Evolutionary conservation across 495 filamentous ascomycete genomes (phyloP).

Genomic region (Cercophora samala): DNA sequence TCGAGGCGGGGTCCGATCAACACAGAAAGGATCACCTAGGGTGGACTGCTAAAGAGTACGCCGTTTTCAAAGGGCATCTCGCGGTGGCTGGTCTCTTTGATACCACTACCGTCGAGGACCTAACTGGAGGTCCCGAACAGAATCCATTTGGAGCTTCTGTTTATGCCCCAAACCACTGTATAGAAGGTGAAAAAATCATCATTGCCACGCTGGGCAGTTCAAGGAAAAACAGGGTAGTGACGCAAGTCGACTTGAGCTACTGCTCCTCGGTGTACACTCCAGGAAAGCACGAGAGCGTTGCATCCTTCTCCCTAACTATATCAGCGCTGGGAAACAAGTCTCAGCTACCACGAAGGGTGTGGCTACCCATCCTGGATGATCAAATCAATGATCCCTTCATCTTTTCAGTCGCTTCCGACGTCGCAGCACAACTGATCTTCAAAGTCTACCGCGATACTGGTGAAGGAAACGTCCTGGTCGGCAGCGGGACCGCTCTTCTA

Average conservation of each 20-base stretch:
- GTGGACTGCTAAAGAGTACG: background rate
- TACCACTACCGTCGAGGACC: background rate
- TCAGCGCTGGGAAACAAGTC: background rate
- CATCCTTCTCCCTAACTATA: background rate
- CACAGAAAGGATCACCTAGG: background rate
- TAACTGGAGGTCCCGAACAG: background rate
- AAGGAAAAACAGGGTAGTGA: background rate
- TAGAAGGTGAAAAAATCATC: background rate
- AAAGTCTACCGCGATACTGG: background rate
- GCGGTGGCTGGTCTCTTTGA: background rate
- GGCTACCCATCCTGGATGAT: background rate
- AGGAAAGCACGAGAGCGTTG: background rate
- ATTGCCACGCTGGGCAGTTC: background rate
- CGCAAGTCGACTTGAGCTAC: background rate
- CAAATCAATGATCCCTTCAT: background rate
- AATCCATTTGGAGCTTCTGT: background rate
- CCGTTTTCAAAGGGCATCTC: background rate
- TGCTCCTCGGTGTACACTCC: background rate
- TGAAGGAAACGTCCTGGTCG: background rate
- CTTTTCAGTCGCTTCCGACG: background rate
- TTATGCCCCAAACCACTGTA: background rate
- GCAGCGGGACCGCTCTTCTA: constrained; percentile 7
- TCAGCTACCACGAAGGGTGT: background rate
- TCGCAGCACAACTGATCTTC: background rate
- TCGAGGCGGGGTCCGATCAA: background rate